phyloP scores from a whole-genome alignment of 2,329 filamentous ascomycete species.

The Colletotrichum paranaense region DNA sequence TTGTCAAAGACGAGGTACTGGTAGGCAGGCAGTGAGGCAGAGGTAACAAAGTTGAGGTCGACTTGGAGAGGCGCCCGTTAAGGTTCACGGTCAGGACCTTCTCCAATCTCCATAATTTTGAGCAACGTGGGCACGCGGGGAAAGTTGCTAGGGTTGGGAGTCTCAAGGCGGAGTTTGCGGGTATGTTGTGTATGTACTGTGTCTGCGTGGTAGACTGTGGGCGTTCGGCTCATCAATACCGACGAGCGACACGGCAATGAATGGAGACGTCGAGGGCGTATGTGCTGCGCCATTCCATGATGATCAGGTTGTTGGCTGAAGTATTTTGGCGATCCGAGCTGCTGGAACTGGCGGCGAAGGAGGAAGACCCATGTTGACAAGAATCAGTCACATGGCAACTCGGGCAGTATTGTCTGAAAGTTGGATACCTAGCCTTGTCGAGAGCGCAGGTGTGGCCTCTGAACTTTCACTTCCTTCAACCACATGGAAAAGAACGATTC shows the following conservation, averaged over 20 bases:
- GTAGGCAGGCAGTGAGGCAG: neutral
- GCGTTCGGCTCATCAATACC: slow-evolving; percentile 24
- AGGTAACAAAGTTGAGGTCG: neutral
- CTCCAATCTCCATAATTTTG: slow-evolving; percentile 31
- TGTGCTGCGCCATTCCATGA: neutral
- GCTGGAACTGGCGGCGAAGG: neutral
- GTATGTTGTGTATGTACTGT: too few species aligned
- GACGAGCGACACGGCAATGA: neutral
- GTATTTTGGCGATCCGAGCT: slow-evolving; percentile 5
- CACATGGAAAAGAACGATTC: neutral
- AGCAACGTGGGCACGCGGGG: slow-evolving; percentile 29
- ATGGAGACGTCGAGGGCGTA: neutral
- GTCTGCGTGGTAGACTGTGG: neutral
- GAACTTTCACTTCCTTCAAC: neutral
- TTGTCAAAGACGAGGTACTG: neutral
- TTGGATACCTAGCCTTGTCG: neutral
- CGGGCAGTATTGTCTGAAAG: neutral
- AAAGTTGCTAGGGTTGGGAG: slow-evolving; percentile 12
- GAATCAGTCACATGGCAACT: slow-evolving; percentile 9
- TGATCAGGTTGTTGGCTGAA: neutral
- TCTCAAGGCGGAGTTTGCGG: neutral
- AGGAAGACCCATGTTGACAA: neutral
- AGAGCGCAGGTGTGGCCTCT: neutral
- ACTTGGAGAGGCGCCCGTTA: neutral
- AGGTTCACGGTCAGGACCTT: slow-evolving; percentile 1